phyloP scores from a whole-genome alignment of 2,329 filamentous ascomycete species.

The Aspergillus calidoustus region DNA sequence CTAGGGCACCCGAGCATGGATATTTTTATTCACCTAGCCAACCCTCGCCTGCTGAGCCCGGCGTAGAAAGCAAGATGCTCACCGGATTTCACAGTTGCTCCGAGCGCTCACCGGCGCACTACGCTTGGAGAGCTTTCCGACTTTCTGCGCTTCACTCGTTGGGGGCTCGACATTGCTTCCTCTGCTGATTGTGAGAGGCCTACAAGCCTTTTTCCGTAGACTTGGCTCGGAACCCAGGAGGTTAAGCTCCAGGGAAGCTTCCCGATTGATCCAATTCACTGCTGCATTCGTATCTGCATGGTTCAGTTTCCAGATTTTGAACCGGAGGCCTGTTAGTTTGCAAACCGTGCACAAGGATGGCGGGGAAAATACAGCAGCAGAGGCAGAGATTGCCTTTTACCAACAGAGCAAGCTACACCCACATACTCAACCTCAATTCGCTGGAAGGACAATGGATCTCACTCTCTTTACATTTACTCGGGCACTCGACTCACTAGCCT shows the following conservation, averaged over 20 bases:
- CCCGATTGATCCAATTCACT: slow-evolving; percentile 45
- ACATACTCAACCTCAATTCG: slow-evolving; percentile 46
- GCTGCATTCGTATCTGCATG: slow-evolving; percentile 55
- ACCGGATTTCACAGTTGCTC: slow-evolving; percentile 40
- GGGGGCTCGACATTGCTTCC: slow-evolving; percentile 57
- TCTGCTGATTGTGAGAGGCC: slow-evolving; percentile 32
- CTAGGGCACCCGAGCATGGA: slow-evolving; percentile 10
- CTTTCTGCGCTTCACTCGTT: slow-evolving; percentile 57
- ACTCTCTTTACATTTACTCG: slow-evolving; percentile 77
- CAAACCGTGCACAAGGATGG: slow-evolving; percentile 18
- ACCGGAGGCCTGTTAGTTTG: slow-evolving; percentile 39
- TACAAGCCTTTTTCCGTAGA: slow-evolving; percentile 28
- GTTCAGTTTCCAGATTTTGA: slow-evolving; percentile 55
- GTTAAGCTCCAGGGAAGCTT: slow-evolving; percentile 22
- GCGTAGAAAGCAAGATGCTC: slow-evolving; percentile 21
- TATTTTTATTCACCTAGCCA: neutral
- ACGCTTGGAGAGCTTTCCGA: slow-evolving; percentile 54
- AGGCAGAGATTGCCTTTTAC: slow-evolving; percentile 7
- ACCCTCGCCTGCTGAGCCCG: neutral
- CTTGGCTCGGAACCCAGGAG: slow-evolving; percentile 24
- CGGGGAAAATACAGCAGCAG: slow-evolving; percentile 11
- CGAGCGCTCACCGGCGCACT: slow-evolving; percentile 46
- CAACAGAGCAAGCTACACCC: slow-evolving; percentile 15
- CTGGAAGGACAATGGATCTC: slow-evolving; percentile 78
- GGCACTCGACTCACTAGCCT: slow-evolving; percentile 72